These are phyloP conservation scores for Collybiopsis luxurians DNA, from an alignment of 768 basidiomycete genomes.

Conservation along the genomic window DNA sequence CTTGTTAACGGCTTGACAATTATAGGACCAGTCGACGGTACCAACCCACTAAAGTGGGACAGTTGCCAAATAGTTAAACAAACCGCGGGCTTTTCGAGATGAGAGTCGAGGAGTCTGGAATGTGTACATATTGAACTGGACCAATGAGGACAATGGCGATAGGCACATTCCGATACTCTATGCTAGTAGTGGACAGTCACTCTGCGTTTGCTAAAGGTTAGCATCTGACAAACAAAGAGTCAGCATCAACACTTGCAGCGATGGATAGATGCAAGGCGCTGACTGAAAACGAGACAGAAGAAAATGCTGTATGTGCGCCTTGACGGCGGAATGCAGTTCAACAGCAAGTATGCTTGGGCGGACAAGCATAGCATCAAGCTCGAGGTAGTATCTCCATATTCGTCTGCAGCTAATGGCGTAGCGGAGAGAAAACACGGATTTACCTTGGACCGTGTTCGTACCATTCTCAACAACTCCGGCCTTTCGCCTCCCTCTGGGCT, in stretches of 20 bases:
- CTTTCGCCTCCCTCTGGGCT: neutral
- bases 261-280: constrained; percentile 1
- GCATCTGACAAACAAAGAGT: neutral
- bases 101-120: neutral
- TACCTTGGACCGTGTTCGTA: neutral
- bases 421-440: constrained; percentile 12
- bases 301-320: constrained; percentile 4
- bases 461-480: neutral
- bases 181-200: neutral
- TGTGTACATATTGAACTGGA: neutral
- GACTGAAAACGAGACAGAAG: neutral
- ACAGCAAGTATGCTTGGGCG: constrained; percentile 7
- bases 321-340: constrained; percentile 24
- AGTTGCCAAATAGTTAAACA: too few relatives aligned
- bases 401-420: constrained; percentile 24
- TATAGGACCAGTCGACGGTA: neutral
- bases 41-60: too few relatives aligned
- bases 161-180: neutral
- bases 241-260: neutral
- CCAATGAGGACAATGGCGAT: too few relatives aligned
- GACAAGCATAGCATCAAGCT: constrained; percentile 15
- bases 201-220: neutral
- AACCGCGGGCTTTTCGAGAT: neutral
- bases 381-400: constrained; percentile 18
- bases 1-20: neutral